Conservation (phyloP, 2,329 filamentous ascomycete species). For the Cytospora chrysosperma region DNA sequence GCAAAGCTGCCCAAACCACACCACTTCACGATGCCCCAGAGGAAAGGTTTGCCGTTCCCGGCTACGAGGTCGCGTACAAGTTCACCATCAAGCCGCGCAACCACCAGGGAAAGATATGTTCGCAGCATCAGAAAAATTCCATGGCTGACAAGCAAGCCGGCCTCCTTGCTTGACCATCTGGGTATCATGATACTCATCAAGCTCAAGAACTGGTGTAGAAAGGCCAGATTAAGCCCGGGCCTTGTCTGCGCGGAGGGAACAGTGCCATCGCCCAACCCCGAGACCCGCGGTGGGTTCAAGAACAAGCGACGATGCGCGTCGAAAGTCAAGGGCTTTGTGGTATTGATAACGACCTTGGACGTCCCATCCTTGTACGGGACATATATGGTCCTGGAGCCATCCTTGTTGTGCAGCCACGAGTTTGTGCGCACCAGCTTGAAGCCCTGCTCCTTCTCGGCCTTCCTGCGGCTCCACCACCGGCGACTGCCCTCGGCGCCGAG, state of each 20-base stretch:
- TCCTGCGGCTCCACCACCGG: conserved; percentile 70
- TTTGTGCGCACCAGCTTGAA: conserved; percentile 82
- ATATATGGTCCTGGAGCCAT: conserved; percentile 91
- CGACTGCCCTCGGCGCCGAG: conserved; percentile 75
- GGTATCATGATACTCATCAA: conserved; percentile 98
- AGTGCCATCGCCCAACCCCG: conserved; percentile 69
- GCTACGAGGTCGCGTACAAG: conserved; percentile 96
- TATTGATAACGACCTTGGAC: conserved; percentile 85
- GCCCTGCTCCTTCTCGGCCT: conserved; percentile 79
- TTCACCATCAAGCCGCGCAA: conserved; percentile 90
- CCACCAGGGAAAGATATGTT: conserved; percentile 90
- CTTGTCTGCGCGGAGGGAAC: conserved; percentile 90
- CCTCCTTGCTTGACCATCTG: conserved; percentile 92
- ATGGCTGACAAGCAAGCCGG: conserved; percentile 84
- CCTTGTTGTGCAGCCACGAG: conserved; percentile 89
- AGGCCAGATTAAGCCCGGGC: conserved; percentile 90
- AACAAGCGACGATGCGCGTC: conserved; percentile 94
- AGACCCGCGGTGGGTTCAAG: conserved; percentile 82
- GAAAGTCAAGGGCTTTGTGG: conserved; percentile 90
- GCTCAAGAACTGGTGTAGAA: conserved; percentile 94
- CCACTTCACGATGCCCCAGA: conserved; percentile 92
- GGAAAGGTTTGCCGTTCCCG: conserved; percentile 83
- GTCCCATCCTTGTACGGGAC: conserved; percentile 88
- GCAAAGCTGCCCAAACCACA: conserved; percentile 89
- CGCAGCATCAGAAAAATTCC: conserved; percentile 85